Conservation (phyloP, 2,329 filamentous ascomycete genomes). For the Exophiala mesophila region DNA sequence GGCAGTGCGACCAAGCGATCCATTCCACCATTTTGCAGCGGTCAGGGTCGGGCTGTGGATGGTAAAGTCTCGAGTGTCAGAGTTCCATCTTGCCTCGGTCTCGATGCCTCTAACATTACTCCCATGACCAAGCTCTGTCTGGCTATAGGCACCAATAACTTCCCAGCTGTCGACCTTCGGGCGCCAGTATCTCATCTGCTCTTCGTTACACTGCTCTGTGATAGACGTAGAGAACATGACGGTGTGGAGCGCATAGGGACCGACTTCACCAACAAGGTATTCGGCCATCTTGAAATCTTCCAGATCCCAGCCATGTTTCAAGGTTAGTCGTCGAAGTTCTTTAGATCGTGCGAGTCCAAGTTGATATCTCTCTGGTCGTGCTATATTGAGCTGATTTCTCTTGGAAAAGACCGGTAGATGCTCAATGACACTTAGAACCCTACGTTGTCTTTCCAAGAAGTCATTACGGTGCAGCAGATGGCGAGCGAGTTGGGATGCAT, state of each 20-base stretch:
- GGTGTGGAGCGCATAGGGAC: constrained; percentile 46
- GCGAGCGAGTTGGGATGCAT: constrained; percentile 40
- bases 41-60: constrained; percentile 49
- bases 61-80: constrained; percentile 40
- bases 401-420: constrained; percentile 46
- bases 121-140: constrained; percentile 49
- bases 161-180: constrained; percentile 45
- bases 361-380: constrained; percentile 48
- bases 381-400: constrained; percentile 46
- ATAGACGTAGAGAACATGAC: constrained; percentile 49
- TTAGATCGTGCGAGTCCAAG: constrained; percentile 50
- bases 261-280: constrained; percentile 50
- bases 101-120: constrained; percentile 49
- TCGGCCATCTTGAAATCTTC: constrained; percentile 49
- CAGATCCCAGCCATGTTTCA: constrained; percentile 43
- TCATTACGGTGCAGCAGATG: constrained; percentile 44
- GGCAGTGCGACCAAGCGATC: constrained; percentile 47
- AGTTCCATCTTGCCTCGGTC: constrained; percentile 44
- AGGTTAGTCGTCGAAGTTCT: constrained; percentile 42
- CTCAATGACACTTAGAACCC: constrained; percentile 41
- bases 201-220: constrained; percentile 44
- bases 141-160: constrained; percentile 48
- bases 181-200: constrained; percentile 45
- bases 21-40: constrained; percentile 53
- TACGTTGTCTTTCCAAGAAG: constrained; percentile 45